Evolutionary conservation across 1,139 yeast genomes (phyloP).

Genomic region (Geotrichum histeridarum): DNA sequence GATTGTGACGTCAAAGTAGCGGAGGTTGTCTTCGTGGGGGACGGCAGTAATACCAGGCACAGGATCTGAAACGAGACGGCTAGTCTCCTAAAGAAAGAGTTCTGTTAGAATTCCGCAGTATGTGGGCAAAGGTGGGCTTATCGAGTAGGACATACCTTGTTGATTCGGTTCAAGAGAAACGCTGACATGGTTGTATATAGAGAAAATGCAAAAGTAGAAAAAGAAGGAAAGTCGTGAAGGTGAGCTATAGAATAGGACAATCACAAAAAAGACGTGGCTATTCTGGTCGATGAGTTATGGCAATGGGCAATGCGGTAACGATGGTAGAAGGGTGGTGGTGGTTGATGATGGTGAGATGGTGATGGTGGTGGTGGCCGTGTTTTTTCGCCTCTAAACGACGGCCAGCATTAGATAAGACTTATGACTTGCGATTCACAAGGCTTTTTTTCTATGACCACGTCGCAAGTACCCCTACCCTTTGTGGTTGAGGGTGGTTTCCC

Average conservation of each 20-base stretch:
- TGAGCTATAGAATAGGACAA: no score
- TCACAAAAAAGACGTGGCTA: neutral
- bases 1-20: constrained; percentile 83
- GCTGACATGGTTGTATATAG: constrained; percentile 10
- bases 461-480: neutral
- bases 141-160: constrained; percentile 12
- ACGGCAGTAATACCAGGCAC: constrained; percentile 92
- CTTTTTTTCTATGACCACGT: neutral
- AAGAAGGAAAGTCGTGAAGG: neutral
- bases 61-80: constrained; percentile 85
- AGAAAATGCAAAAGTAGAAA: neutral
- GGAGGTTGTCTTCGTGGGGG: constrained; percentile 88
- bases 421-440: neutral
- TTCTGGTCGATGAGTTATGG: no score
- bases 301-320: neutral
- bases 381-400: neutral
- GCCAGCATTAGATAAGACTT: neutral
- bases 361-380: neutral
- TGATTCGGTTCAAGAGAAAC: constrained; percentile 18
- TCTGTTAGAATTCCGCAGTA: neutral
- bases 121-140: neutral
- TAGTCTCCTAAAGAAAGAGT: constrained; percentile 61
- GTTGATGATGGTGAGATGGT: neutral
- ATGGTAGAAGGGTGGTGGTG: neutral
- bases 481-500: neutral